These are phyloP conservation scores for Beta lomatogona DNA, from an alignment of 179 eudicot genomes.

Conservation along the genomic window DNA sequence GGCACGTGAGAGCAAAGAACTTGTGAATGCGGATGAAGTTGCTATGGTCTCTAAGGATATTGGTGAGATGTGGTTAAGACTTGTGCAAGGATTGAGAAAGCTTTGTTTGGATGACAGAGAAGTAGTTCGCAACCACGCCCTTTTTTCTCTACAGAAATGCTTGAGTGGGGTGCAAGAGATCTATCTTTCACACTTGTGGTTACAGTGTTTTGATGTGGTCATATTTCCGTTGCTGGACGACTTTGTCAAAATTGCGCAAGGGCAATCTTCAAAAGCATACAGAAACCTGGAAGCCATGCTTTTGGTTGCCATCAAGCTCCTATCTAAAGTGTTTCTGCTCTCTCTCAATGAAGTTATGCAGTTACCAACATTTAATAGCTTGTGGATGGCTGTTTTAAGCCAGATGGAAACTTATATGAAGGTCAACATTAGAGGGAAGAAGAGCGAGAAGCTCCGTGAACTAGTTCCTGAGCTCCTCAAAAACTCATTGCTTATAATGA, in stretches of 20 bases:
- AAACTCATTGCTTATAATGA: slow-evolving; percentile 62
- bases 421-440: slow-evolving; percentile 61
- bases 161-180: slow-evolving; percentile 51
- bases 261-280: slow-evolving; percentile 52
- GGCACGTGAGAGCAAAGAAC: slow-evolving; percentile 49
- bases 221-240: slow-evolving; percentile 64
- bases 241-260: slow-evolving; percentile 58
- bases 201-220: slow-evolving; percentile 63
- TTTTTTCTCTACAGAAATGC: slow-evolving; percentile 54
- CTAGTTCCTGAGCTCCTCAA: slow-evolving; percentile 60
- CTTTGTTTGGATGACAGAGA: slow-evolving; percentile 67
- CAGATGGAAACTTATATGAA: slow-evolving; percentile 66
- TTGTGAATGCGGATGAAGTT: slow-evolving; percentile 46
- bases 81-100: slow-evolving; percentile 61
- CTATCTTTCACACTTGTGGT: slow-evolving; percentile 51
- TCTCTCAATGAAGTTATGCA: slow-evolving; percentile 51
- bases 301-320: slow-evolving; percentile 52
- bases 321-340: slow-evolving; percentile 58
- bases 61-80: slow-evolving; percentile 77
- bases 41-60: slow-evolving; percentile 50
- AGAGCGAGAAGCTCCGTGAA: slow-evolving; percentile 66
- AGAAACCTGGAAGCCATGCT: slow-evolving; percentile 65
- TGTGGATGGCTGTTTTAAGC: slow-evolving; percentile 58
- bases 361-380: slow-evolving; percentile 47
- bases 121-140: slow-evolving; percentile 56